Base-by-base conservation (phyloP, 2,329 filamentous ascomycete species). In the Colletotrichum lini region DNA sequence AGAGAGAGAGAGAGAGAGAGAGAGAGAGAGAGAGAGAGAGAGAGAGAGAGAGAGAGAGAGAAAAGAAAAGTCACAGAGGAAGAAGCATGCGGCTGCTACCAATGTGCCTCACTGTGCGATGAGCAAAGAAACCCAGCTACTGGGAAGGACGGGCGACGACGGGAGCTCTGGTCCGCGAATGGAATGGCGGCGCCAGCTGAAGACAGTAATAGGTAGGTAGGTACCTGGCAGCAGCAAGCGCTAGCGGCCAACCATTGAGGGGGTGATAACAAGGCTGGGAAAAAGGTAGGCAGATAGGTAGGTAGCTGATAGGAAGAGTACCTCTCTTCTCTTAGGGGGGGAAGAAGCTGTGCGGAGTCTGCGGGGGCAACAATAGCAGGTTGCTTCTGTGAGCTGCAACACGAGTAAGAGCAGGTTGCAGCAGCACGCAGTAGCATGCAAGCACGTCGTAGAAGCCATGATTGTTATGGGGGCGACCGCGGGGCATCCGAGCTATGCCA, bases 381-480 rank as follows among this genome's bases (percentile, higher is more conserved):
- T 23, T 40, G 44, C n/a, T 50, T 21, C n/a, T 12, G 21, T 13
- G 5, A 50, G 49, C n/a, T 21, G 47, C 47, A 49, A 10, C 56
- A 26, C 42, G 56, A 30, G 56, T n/a, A 45, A 47, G 23, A 59
- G 35, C 54, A 57, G 30, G 40, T 26, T 40, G 38, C 56, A 40
- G 40, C 40, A 44, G 54, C 52, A 54, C 26, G 42, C n/a, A 18
- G 40, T 26, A 16, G 50, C 9, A 47, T 12, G 54, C 38, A 30
- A 44, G 38, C 44, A 47, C 49, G 26, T 30, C 26, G 26, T 30
- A 10, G 54, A 45, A 52, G 45, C 60, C 67, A 58, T 68, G 68
- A 65, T 71, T 68, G 69, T 71, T 68, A 53, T 64, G 69, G 69
- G 68, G 65, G 59, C 47, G 64, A 67, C 49, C 65, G 69, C 69